These are phyloP conservation scores for Didymellaceae sp. DNA, from an alignment of 2,329 filamentous ascomycete genomes.

Conservation along the genomic window DNA sequence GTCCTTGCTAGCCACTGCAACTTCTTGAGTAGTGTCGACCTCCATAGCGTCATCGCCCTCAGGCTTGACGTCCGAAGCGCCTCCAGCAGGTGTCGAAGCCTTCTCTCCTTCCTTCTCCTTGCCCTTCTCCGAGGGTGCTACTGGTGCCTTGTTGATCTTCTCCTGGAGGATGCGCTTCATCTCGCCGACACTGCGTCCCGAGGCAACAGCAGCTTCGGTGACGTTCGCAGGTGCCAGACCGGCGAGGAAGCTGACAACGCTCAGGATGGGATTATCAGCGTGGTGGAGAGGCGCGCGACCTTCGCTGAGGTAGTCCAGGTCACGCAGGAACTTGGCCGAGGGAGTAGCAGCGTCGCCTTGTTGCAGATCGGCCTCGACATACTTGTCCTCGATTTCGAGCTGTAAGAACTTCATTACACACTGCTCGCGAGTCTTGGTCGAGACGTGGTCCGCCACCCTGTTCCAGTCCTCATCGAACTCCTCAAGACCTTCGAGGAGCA, in stretches of 20 bases:
- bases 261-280: conserved; percentile 95
- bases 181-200: conserved; percentile 84
- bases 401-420: conserved; percentile 97
- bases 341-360: conserved; percentile 54
- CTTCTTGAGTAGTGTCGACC: conserved; percentile 58
- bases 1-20: conserved; percentile 42
- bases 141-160: conserved; percentile 71
- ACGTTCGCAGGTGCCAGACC: conserved; percentile 88
- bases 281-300: conserved; percentile 89
- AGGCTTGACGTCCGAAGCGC: conserved; percentile 58
- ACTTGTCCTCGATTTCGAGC: conserved; percentile 96
- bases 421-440: conserved; percentile 89
- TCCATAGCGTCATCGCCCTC: conserved; percentile 66
- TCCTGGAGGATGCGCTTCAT: conserved; percentile 81
- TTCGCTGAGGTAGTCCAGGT: conserved; percentile 69
- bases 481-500: conserved; percentile 88
- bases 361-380: conserved; percentile 80
- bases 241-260: conserved; percentile 91
- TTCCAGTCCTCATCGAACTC: conserved; percentile 96
- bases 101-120: conserved; percentile 67
- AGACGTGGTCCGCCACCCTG: conserved; percentile 88
- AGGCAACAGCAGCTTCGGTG: conserved; percentile 77
- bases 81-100: conserved; percentile 51
- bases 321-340: conserved; percentile 45
- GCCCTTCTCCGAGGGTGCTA: conserved; percentile 56